A percentile compares a stretch with the other conserved stretches of the same genome.
phyloP scores from a whole-genome alignment of 2,329 filamentous ascomycete genomes.

The Fusarium humuli region DNA sequence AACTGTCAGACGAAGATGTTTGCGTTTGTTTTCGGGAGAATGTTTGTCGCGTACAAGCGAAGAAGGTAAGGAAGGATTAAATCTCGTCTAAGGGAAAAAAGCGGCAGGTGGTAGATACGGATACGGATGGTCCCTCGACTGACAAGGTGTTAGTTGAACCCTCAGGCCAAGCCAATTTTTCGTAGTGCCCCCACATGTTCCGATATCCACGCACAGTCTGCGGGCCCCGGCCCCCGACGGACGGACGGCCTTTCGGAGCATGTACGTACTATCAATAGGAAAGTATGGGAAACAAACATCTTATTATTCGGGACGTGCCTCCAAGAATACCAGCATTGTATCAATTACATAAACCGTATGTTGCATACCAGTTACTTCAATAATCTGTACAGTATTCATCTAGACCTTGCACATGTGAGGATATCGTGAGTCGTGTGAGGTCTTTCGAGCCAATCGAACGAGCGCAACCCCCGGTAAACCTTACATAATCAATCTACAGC shows the following conservation, averaged over 20 bases:
- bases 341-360: background rate
- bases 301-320: background rate
- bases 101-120: slow-evolving; percentile 5
- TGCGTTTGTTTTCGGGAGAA: background rate
- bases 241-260: slow-evolving; percentile 11
- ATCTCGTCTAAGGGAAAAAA: slow-evolving; percentile 21
- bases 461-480: background rate
- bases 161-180: slow-evolving; percentile 30
- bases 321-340: background rate
- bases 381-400: background rate
- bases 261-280: background rate
- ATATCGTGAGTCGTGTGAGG: slow-evolving; percentile 23
- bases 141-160: slow-evolving; percentile 32
- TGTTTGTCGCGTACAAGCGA: slow-evolving; percentile 14
- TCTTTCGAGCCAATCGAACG: slow-evolving; percentile 20
- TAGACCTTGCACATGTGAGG: slow-evolving; percentile 8
- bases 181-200: slow-evolving; percentile 31
- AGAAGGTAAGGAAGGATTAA: slow-evolving; percentile 20
- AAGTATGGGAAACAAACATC: background rate
- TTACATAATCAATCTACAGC: slow-evolving; percentile 35
- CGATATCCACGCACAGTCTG: slow-evolving; percentile 10
- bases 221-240: slow-evolving; percentile 34
- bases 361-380: background rate
- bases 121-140: slow-evolving; percentile 6
- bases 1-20: background rate